Percentiles rank a stretch among this genome's conserved stretches.
Evolutionary conservation across 2,329 filamentous ascomycete species (phyloP).

Genomic region (Calonectria pseudoreteaudii): DNA sequence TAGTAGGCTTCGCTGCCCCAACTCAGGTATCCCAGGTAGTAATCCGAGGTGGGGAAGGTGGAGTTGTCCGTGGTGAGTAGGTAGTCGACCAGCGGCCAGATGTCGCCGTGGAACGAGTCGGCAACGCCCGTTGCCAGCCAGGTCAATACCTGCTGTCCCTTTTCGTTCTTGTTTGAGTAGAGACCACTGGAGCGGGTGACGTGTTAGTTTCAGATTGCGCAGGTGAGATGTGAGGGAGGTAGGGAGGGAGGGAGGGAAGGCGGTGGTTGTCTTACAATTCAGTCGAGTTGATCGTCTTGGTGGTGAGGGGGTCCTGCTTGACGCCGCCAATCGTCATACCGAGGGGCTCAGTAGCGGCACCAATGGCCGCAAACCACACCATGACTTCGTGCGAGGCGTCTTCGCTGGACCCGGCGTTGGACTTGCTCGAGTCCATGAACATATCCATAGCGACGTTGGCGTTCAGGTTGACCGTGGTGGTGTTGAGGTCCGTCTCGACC

Average conservation of each 20-base stretch:
- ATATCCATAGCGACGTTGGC: constrained; percentile 70
- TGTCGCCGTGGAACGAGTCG: constrained; percentile 59
- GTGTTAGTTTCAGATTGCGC: constrained; percentile 18
- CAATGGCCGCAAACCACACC: constrained; percentile 66
- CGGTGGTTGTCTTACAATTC: constrained; percentile 52
- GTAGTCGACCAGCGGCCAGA: constrained; percentile 57
- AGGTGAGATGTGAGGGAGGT: not conserved
- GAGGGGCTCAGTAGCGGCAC: constrained; percentile 60
- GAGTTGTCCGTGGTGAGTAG: constrained; percentile 49
- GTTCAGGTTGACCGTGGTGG: constrained; percentile 60
- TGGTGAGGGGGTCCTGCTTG: constrained; percentile 46
- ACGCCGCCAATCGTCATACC: constrained; percentile 47
- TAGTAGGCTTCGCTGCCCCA: constrained; percentile 65
- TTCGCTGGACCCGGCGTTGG: constrained; percentile 52
- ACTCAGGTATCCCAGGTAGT: constrained; percentile 64
- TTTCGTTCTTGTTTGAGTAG: constrained; percentile 54
- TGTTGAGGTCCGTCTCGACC: constrained; percentile 47
- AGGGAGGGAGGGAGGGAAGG: not conserved
- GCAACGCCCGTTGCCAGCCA: constrained; percentile 56
- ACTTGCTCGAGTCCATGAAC: constrained; percentile 63
- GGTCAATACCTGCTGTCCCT: constrained; percentile 60
- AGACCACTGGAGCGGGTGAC: constrained; percentile 48
- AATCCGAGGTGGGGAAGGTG: constrained; percentile 51
- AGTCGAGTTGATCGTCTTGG: constrained; percentile 52
- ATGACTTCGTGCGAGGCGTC: constrained; percentile 65